Conservation (phyloP, 116 monocot genomes). For the Iris pallida region DNA sequence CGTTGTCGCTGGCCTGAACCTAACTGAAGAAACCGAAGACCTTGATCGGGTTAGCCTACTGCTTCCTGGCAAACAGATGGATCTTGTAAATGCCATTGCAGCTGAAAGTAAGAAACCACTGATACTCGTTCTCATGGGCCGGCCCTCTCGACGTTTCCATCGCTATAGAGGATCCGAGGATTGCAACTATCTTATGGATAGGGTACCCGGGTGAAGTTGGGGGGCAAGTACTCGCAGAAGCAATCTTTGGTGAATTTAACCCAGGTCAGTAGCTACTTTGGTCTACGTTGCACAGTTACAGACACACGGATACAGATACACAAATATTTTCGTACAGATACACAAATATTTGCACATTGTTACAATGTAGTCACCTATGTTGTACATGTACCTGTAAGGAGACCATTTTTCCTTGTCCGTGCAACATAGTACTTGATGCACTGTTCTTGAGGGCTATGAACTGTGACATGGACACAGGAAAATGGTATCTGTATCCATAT, state of each 20-base stretch:
- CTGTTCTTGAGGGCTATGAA: too few species aligned
- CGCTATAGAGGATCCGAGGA: slow-evolving; percentile 39
- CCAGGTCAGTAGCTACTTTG: slow-evolving; percentile 39
- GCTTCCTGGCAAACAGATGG: slow-evolving; percentile 79
- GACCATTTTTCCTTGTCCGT: too few species aligned
- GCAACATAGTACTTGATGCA: too few species aligned
- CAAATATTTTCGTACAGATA: too few species aligned
- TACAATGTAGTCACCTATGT: too few species aligned
- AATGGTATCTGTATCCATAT: too few species aligned
- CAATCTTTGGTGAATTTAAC: slow-evolving; percentile 70
- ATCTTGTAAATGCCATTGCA: slow-evolving; percentile 47
- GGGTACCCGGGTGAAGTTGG: slow-evolving; percentile 94
- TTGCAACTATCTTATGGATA: slow-evolving; percentile 77
- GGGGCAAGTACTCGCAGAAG: slow-evolving; percentile 65
- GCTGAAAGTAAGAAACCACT: slow-evolving; percentile 51
- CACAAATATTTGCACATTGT: too few species aligned
- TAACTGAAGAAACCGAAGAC: slow-evolving; percentile 79
- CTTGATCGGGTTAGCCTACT: slow-evolving; percentile 71
- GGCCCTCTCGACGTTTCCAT: slow-evolving; percentile 89
- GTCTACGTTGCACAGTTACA: background rate
- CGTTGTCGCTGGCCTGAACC: slow-evolving; percentile 69
- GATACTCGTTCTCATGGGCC: slow-evolving; percentile 61
- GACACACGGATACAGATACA: background rate
- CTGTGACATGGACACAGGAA: too few species aligned
- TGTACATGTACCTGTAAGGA: too few species aligned